Evolutionary conservation across 345 rosid genomes (phyloP).

Genomic region (Euclidium syriacum): DNA sequence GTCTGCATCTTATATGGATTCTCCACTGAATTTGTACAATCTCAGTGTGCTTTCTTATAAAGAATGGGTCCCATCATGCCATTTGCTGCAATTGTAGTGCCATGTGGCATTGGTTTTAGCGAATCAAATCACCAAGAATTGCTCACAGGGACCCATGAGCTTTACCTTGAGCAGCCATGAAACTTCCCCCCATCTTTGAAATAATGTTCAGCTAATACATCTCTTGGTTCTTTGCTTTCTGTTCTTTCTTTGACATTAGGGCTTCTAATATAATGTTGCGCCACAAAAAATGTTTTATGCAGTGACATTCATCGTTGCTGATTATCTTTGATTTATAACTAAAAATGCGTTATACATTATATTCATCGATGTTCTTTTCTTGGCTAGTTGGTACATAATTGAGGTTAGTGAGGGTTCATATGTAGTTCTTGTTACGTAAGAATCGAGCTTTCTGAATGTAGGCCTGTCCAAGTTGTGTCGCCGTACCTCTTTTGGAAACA

Average conservation of each 20-base stretch:
- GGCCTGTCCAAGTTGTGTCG: background rate
- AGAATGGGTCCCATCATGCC: slow-evolving; percentile 26
- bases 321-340: slow-evolving; percentile 4
- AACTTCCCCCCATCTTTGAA: slow-evolving; percentile 9
- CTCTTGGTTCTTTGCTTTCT: slow-evolving; percentile 20
- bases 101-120: slow-evolving; percentile 28
- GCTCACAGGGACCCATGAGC: slow-evolving; percentile 35
- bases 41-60: slow-evolving; percentile 23
- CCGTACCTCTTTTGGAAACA: background rate
- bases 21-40: slow-evolving; percentile 44
- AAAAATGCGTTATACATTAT: background rate
- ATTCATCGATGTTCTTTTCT: slow-evolving; percentile 1
- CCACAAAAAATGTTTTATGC: slow-evolving; percentile 21
- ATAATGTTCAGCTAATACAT: slow-evolving; percentile 8
- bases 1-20: slow-evolving; percentile 30
- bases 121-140: slow-evolving; percentile 21
- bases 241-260: background rate
- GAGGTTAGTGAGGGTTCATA: background rate
- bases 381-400: background rate
- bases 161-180: slow-evolving; percentile 28
- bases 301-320: slow-evolving; percentile 1
- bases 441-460: too few species aligned
- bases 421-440: background rate
- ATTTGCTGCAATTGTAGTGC: slow-evolving; percentile 16
- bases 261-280: slow-evolving; percentile 1